Evolutionary conservation across 108 stramenopile species (phyloP), one percentile per base, ranked within the genome.

Genomic region (Pseudonitzschia delicatissima): DNA sequence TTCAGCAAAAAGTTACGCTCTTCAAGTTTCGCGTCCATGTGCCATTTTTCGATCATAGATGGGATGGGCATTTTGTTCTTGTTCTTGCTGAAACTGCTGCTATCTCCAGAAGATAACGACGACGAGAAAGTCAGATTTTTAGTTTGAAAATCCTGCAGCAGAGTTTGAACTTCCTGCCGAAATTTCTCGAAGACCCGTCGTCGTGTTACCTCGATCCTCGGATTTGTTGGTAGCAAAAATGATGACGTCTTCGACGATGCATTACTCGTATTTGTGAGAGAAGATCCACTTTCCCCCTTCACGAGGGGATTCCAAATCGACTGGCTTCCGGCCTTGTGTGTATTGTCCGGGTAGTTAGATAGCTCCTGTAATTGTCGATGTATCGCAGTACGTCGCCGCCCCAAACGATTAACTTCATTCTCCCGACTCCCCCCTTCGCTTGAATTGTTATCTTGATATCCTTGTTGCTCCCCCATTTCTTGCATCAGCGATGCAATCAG

Each of bases 111-210:
- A 31, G 33, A 34, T 28, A 11, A 57, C 23, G 12, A 6, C 53
- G 9, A 8, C 17, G 31, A 33, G 12, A 55, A 0, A 11, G 53
- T 2, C 15, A 55, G 37, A 13, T 37, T 44, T 20, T 2, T 57
- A 8, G 52, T 52, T 17, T 71, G 37, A 39, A 61, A 40, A 17
- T 44, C 45, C 28, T 73, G 79, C 39, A 91, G 57, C 0, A 76
- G 28, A 26, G 77, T 78, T 27, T 71, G 63, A 44, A 84, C 75
- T n/a, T 69, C 64, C 6, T 77, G 33, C 64, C 86, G 86, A 79
- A 91, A 91, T 39, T 77, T 83, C 63, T 91, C 90, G 51, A 80
- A 82, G 36, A 67, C 73, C 23, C 90, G 78, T 50, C 84, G 82
- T 29, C 90, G 81, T 29, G 83, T 64, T 27, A 91, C 71, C 74